These are phyloP conservation scores for Puccinia coronata DNA, from an alignment of 1,284 basidiomycete genomes.

Conservation along the genomic window DNA sequence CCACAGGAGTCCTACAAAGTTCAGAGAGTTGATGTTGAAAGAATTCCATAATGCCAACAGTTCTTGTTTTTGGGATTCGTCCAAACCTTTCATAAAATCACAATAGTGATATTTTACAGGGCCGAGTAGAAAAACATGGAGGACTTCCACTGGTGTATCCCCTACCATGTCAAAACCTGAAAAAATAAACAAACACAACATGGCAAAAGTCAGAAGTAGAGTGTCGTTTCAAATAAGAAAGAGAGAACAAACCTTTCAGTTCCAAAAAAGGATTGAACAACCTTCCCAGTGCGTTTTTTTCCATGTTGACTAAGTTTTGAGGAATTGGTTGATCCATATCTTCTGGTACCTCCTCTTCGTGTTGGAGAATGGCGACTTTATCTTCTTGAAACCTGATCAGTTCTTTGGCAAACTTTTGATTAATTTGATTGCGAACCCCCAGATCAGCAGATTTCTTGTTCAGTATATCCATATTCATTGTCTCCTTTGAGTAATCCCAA, in stretches of 20 bases:
- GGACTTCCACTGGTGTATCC: not conserved
- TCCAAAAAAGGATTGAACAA: conserved; percentile 2
- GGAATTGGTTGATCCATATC: not conserved
- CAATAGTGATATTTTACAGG: not conserved
- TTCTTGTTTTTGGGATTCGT: not conserved
- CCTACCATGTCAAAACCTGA: not conserved
- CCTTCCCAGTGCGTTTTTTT: not conserved
- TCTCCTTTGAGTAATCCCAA: not conserved
- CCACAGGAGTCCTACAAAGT: no score
- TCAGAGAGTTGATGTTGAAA: conserved; percentile 14
- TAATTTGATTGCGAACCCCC: not conserved
- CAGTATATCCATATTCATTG: not conserved
- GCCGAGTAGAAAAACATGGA: not conserved
- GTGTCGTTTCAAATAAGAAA: not conserved
- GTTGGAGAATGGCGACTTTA: not conserved
- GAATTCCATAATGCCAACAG: conserved; percentile 1
- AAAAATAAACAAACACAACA: not conserved
- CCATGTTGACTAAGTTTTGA: not conserved
- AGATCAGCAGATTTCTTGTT: not conserved
- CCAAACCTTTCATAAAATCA: not conserved
- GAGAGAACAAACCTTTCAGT: not conserved
- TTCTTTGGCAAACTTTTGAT: not conserved
- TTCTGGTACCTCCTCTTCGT: not conserved
- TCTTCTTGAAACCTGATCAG: not conserved
- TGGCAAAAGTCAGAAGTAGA: not conserved